phyloP scores from a whole-genome alignment of 2,329 filamentous ascomycete species.

The Fusarium papillatum region DNA sequence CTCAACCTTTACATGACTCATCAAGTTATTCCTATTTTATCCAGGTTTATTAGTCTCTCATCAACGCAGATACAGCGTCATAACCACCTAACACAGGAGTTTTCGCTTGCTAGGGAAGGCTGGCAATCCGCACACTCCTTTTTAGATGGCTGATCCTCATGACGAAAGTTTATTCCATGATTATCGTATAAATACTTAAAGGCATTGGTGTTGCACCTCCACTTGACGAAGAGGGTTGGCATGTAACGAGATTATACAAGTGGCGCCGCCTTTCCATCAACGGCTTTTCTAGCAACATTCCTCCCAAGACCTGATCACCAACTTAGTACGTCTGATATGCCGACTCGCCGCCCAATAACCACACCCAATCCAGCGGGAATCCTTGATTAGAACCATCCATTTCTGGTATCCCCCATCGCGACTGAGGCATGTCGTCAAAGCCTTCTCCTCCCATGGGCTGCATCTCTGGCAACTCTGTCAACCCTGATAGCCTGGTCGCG shows the following conservation, averaged over 20 bases:
- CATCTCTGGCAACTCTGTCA: neutral
- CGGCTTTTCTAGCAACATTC: neutral
- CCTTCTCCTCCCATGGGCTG: neutral
- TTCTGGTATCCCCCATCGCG: neutral
- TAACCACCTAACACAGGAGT: too few species aligned
- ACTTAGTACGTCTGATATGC: neutral
- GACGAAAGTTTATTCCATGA: neutral
- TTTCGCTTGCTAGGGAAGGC: too few species aligned
- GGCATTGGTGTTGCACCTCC: neutral
- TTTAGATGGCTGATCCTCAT: too few species aligned
- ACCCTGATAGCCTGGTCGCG: neutral
- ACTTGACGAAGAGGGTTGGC: neutral
- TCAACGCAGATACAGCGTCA: too few species aligned
- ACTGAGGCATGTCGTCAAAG: neutral
- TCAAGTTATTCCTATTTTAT: too few species aligned
- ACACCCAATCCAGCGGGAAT: neutral
- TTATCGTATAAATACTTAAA: neutral
- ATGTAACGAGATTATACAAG: neutral
- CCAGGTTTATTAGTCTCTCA: too few species aligned
- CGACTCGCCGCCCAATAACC: neutral
- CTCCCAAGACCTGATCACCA: neutral
- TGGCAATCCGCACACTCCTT: too few species aligned
- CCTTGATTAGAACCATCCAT: neutral
- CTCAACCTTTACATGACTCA: too few species aligned
- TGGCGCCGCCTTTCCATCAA: neutral